Base-by-base conservation (phyloP, 495 filamentous ascomycete species). In the Penicillium fimorum region DNA sequence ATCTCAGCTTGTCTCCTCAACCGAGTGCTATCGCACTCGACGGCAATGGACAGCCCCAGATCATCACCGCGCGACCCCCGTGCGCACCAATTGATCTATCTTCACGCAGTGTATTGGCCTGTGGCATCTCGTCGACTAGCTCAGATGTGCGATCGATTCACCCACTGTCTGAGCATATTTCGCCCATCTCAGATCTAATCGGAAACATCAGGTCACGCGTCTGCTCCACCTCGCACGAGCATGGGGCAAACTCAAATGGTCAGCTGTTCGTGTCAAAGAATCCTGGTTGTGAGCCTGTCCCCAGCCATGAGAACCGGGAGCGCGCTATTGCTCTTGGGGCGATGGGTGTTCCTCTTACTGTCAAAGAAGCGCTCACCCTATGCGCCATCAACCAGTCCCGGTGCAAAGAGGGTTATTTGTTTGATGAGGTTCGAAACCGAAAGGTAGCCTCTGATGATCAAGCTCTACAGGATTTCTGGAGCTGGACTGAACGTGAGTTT, bases 391-490 rank as follows among this genome's bases (percentile, higher is more conserved):
- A 61, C 50, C 73, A 72, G 61, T 74, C 69, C 52, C 81, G 78
- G 47, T 85, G 88, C 53, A 79, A 79, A 54, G 85, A 88, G 65
- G 88, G 89, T 1, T 97, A 97, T 65, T 74, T 89, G 1, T 91
- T 96, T 61, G 80, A 96, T 65, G 87, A 80, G 56, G 61, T 69
- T 11, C 81, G 74, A 29, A 97, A 96, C 61, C 80, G 79, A 55
- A 63, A 79, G 8, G 83, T 96, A 24, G 70, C 88, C 2, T 69
- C 76, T 1, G 86, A 92, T 60, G 87, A 96, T 68, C 78, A 79
- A n/a, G 87, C 83, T 78, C 75, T 96, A 9, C 82, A 84, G 57
- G 85, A 87, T 38, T 71, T 91, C 43, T 97, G 92, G 92, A 77
- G 74, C 40, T 92, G 88, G 88, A 71, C 90, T 61, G 73, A 79